Evolutionary conservation across 2,329 filamentous ascomycete species (phyloP).

Genomic region (Aureobasidium sp.): DNA sequence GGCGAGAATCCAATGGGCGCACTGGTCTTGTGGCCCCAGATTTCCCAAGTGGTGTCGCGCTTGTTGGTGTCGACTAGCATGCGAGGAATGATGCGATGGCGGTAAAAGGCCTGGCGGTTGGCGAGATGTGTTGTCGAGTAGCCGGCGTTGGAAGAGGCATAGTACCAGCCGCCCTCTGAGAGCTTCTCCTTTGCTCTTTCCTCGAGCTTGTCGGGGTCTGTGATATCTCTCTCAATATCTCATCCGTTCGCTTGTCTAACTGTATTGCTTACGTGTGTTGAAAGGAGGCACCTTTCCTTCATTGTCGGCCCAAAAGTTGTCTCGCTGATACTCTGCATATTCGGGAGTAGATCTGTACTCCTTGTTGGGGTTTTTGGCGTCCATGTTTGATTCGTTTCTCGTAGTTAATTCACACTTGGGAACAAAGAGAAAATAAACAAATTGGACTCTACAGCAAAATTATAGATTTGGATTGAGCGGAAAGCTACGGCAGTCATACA

Average conservation of each 20-base stretch:
- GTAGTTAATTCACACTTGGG: background rate
- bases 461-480: background rate
- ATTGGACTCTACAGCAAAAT: background rate
- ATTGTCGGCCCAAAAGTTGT: slow-evolving; percentile 49
- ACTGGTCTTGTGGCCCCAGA: slow-evolving; percentile 54
- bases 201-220: slow-evolving; percentile 54
- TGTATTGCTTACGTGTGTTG: slow-evolving; percentile 39
- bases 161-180: slow-evolving; percentile 51
- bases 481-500: background rate
- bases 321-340: slow-evolving; percentile 49
- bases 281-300: slow-evolving; percentile 45
- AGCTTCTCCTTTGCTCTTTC: slow-evolving; percentile 50
- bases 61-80: slow-evolving; percentile 56
- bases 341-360: slow-evolving; percentile 45
- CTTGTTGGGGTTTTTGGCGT: slow-evolving; percentile 48
- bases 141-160: slow-evolving; percentile 52
- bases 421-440: background rate
- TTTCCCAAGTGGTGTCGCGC: slow-evolving; percentile 50
- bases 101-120: slow-evolving; percentile 58
- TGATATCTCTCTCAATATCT: background rate
- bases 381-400: slow-evolving; percentile 27
- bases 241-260: background rate
- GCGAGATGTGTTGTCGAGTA: slow-evolving; percentile 47
- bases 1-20: slow-evolving; percentile 60
- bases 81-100: slow-evolving; percentile 55